A percentile compares a stretch with the other conserved stretches of the same genome.
Conservation (phyloP, 1,284 basidiomycete genomes). For the Trichosporon ovoides region DNA sequence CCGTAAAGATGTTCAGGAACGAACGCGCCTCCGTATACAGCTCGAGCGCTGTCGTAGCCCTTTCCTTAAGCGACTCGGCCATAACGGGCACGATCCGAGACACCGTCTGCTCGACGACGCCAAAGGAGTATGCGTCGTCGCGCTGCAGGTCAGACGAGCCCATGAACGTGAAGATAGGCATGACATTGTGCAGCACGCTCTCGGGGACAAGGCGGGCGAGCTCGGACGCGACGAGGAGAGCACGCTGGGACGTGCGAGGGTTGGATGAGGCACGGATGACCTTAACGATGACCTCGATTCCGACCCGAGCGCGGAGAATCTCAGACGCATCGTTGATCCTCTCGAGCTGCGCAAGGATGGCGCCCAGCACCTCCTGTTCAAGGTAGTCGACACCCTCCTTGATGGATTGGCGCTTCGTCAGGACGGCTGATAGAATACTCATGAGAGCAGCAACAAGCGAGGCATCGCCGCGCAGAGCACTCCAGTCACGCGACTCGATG, state of each 20-base stretch:
- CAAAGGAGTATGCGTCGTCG: conserved; percentile 92
- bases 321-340: conserved; percentile 52
- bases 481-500: conserved; percentile 65
- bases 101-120: conserved; percentile 90
- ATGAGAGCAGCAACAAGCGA: conserved; percentile 69
- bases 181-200: conserved; percentile 86
- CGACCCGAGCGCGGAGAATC: conserved; percentile 45
- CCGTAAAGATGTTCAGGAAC: conserved; percentile 49
- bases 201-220: conserved; percentile 81
- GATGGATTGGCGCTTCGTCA: conserved; percentile 52
- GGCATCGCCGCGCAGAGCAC: conserved; percentile 61
- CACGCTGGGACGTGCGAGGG: conserved; percentile 91
- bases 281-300: conserved; percentile 75
- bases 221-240: conserved; percentile 79
- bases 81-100: conserved; percentile 91
- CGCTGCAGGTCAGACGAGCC: conserved; percentile 92
- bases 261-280: conserved; percentile 81
- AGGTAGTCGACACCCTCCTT: conserved; percentile 65
- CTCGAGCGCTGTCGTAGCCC: conserved; percentile 56
- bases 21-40: conserved; percentile 55
- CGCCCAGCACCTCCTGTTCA: conserved; percentile 80
- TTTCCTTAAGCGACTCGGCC: conserved; percentile 63
- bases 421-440: conserved; percentile 65
- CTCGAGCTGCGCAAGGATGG: conserved; percentile 64
- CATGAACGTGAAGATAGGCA: conserved; percentile 99